phyloP scores from a whole-genome alignment of 2,329 filamentous ascomycete species.

The Plectosphaerella sp. region DNA sequence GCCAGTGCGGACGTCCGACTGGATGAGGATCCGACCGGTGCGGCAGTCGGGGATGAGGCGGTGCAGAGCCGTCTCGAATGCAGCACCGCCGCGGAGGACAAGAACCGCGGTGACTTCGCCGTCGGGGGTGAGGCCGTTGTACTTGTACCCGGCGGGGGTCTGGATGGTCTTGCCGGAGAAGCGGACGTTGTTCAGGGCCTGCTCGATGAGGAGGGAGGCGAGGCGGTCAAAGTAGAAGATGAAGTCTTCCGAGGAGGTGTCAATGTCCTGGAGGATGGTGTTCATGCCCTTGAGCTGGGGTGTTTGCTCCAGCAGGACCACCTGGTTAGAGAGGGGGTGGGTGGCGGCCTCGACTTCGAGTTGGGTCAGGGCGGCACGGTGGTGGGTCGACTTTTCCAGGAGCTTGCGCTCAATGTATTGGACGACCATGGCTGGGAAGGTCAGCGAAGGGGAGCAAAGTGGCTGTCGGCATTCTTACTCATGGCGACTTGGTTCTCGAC shows the following conservation, averaged over 20 bases:
- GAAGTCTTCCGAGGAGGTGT: conserved; percentile 81
- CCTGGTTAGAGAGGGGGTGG: conserved; percentile 68
- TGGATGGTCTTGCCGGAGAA: conserved; percentile 61
- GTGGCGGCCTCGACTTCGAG: conserved; percentile 70
- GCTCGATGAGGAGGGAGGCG: conserved; percentile 77
- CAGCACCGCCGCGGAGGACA: conserved; percentile 82
- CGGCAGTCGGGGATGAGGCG: conserved; percentile 90
- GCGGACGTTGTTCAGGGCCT: conserved; percentile 71
- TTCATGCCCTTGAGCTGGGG: conserved; percentile 83
- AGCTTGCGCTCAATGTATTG: conserved; percentile 89
- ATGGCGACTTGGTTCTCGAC: conserved; percentile 95
- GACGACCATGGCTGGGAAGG: conserved; percentile 71
- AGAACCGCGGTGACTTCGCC: conserved; percentile 83
- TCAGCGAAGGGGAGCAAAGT: conserved; percentile 17
- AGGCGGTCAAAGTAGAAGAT: conserved; percentile 96
- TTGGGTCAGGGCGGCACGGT: conserved; percentile 72
- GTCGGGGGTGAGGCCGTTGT: conserved; percentile 65
- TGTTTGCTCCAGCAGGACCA: conserved; percentile 70
- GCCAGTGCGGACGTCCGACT: conserved; percentile 77
- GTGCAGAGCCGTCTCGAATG: conserved; percentile 81
- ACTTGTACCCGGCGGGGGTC: conserved; percentile 67
- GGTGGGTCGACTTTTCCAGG: conserved; percentile 76
- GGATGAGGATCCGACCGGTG: conserved; percentile 84
- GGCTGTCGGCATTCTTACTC: conserved; percentile 37
- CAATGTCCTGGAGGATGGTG: conserved; percentile 79